Conservation (phyloP, 176 grass and related monocot species). For the Poa pratensis region DNA sequence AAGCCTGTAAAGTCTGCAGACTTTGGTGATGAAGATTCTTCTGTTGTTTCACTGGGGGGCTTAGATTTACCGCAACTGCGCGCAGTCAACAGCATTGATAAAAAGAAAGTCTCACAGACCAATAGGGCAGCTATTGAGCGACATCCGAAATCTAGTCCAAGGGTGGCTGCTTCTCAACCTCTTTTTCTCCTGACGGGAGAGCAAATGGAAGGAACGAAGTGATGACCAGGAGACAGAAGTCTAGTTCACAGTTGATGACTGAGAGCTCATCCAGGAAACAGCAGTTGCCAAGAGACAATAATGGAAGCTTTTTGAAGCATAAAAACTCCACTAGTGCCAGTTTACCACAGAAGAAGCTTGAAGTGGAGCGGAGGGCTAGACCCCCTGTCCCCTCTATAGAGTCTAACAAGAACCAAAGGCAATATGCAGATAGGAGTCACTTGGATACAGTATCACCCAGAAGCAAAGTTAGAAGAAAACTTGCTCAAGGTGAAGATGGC, state of each 20-base stretch:
- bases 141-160: conserved; percentile 55
- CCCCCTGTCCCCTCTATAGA: conserved; percentile 56
- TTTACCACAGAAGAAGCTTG: conserved; percentile 68
- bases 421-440: conserved; percentile 56
- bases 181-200: conserved; percentile 54
- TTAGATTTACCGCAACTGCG: conserved; percentile 54
- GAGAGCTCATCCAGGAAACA: conserved; percentile 52
- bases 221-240: conserved; percentile 58
- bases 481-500: conserved; percentile 61
- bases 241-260: conserved; percentile 37
- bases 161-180: conserved; percentile 44
- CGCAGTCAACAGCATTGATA: conserved; percentile 51
- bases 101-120: conserved; percentile 51
- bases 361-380: conserved; percentile 59
- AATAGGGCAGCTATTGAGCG: conserved; percentile 45
- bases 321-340: conserved; percentile 77
- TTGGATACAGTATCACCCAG: conserved; percentile 74
- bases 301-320: conserved; percentile 51
- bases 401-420: conserved; percentile 58
- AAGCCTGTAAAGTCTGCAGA: conserved; percentile 74
- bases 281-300: conserved; percentile 56
- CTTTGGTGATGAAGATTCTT: conserved; percentile 40
- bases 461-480: conserved; percentile 70
- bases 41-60: conserved; percentile 47
- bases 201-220: conserved; percentile 60